A percentile compares a stretch with the other conserved stretches of the same genome.
These are phyloP conservation scores for Serendipita indica DNA, from an alignment of 768 basidiomycete genomes.

Conservation along the genomic window DNA sequence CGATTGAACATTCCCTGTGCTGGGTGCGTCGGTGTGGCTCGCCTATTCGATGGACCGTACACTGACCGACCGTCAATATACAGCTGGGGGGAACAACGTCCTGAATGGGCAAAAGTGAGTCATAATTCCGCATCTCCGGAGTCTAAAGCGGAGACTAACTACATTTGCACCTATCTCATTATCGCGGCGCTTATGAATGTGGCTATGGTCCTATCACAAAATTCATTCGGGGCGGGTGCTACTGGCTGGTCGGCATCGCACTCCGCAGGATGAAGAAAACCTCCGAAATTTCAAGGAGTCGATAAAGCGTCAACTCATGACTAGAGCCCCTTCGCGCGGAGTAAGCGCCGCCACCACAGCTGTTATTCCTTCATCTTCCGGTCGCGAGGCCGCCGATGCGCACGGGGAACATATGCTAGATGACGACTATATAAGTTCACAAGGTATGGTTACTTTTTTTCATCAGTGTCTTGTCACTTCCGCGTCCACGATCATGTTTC, in stretches of 20 bases:
- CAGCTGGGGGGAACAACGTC: slow-evolving; percentile 1
- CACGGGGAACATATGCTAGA: background rate
- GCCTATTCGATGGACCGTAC: too few relatives aligned
- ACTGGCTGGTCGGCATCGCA: background rate
- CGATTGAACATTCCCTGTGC: slow-evolving; percentile 8
- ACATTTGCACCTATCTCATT: background rate
- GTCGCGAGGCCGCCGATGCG: background rate
- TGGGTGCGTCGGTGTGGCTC: too few relatives aligned
- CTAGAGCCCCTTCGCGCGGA: background rate
- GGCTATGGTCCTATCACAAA: background rate
- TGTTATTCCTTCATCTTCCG: background rate
- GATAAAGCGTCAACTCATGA: slow-evolving; percentile 3
- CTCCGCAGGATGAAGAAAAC: slow-evolving; percentile 6
- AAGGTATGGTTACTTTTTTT: background rate
- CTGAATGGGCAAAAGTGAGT: background rate
- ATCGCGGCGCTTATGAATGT: background rate
- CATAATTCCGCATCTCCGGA: background rate
- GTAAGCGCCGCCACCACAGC: background rate
- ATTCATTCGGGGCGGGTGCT: too few relatives aligned
- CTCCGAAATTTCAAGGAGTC: slow-evolving; percentile 4
- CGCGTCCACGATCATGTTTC: background rate
- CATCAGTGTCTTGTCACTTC: too few relatives aligned
- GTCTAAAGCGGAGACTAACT: background rate
- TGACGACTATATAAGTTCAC: background rate
- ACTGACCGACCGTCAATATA: too few relatives aligned